Percentiles rank a stretch among this genome's conserved stretches.
Conservation (phyloP, 2,329 filamentous ascomycete genomes). For the Hymenoscyphus occultus region DNA sequence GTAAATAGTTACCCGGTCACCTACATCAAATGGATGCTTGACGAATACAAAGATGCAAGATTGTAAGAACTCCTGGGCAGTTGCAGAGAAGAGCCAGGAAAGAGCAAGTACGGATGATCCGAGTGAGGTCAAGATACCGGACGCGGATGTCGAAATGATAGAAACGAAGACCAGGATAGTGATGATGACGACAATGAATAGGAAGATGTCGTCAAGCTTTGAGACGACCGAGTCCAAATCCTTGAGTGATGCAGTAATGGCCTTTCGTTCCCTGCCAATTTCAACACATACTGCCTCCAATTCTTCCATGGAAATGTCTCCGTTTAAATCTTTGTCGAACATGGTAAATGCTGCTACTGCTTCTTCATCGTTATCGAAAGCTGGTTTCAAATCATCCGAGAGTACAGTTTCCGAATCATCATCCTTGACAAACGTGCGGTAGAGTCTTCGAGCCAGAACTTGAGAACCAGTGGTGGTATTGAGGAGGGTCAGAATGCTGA, state of each 20-base stretch:
- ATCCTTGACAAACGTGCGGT: conserved; percentile 76
- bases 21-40: conserved; percentile 96
- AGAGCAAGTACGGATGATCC: conserved; percentile 85
- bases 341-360: conserved; percentile 85
- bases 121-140: conserved; percentile 83
- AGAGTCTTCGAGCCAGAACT: conserved; percentile 81
- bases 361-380: conserved; percentile 80
- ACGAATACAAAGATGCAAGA: conserved; percentile 94
- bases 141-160: conserved; percentile 85
- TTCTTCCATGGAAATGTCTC: conserved; percentile 93
- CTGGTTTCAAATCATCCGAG: conserved; percentile 72
- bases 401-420: conserved; percentile 73
- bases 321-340: conserved; percentile 96
- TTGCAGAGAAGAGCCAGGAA: conserved; percentile 89
- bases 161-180: conserved; percentile 84
- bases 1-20: conserved; percentile 88
- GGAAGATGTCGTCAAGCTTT: conserved; percentile 84
- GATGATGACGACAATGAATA: conserved; percentile 81
- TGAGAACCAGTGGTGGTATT: conserved; percentile 71
- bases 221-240: conserved; percentile 91
- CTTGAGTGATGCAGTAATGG: conserved; percentile 90
- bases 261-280: conserved; percentile 90
- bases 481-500: conserved; percentile 66
- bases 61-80: conserved; percentile 90
- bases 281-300: conserved; percentile 91